Percentiles rank a stretch among this genome's conserved stretches.
These are phyloP conservation scores for Canavalia ensiformis DNA, from an alignment of 306 rosid species.

Conservation along the genomic window DNA sequence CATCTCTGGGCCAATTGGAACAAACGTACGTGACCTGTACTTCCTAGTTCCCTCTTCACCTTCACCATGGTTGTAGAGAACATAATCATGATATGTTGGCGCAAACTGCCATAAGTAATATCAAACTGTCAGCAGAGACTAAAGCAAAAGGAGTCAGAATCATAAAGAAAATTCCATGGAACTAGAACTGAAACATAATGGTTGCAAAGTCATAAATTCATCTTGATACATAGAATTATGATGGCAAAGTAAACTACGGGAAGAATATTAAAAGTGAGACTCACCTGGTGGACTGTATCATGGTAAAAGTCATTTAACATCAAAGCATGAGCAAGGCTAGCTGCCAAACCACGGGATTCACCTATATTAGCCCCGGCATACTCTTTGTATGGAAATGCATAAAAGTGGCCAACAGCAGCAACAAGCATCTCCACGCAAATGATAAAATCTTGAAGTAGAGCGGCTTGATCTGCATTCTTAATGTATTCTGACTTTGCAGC, in stretches of 20 bases:
- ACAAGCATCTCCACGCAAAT: conserved; percentile 92
- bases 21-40: conserved; percentile 90
- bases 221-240: conserved; percentile 2
- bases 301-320: conserved; percentile 88
- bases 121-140: conserved; percentile 38
- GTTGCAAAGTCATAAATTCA: conserved; percentile 12
- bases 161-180: conserved; percentile 11
- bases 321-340: conserved; percentile 86
- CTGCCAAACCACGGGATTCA: conserved; percentile 69
- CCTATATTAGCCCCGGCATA: conserved; percentile 93
- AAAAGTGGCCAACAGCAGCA: conserved; percentile 89
- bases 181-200: conserved; percentile 4
- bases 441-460: conserved; percentile 75
- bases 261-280: conserved; percentile 28
- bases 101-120: conserved; percentile 73
- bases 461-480: conserved; percentile 84
- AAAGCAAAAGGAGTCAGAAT: conserved; percentile 1
- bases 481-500: conserved; percentile 82
- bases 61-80: conserved; percentile 83
- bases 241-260: background rate
- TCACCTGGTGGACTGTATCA: conserved; percentile 94
- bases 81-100: conserved; percentile 95
- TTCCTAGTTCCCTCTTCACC: conserved; percentile 85
- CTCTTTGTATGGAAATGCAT: conserved; percentile 95
- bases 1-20: conserved; percentile 94